A percentile compares a stretch with the other conserved stretches of the same genome.
phyloP scores from a whole-genome alignment of 179 eudicot genomes.

The Heliamphora pulchella region DNA sequence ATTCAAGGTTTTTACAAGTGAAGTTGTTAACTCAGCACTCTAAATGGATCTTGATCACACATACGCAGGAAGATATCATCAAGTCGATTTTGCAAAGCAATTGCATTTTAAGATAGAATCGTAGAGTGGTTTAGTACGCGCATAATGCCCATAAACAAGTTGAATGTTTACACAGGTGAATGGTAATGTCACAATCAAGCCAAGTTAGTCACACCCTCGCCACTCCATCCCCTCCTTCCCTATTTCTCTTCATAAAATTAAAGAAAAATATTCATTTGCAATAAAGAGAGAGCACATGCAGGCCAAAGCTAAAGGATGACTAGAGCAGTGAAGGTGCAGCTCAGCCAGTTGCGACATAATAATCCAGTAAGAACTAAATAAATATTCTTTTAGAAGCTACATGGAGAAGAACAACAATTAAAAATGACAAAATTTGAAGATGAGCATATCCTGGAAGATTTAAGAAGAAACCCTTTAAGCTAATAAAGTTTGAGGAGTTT shows the following conservation, averaged over 20 bases:
- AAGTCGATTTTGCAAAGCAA: background rate
- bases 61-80: background rate
- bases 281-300: background rate
- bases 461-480: background rate
- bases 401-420: background rate
- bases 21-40: background rate
- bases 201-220: background rate
- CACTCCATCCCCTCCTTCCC: background rate
- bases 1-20: too few species aligned
- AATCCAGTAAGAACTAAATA: background rate
- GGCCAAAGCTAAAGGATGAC: too few species aligned
- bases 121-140: background rate
- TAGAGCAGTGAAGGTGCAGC: background rate
- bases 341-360: background rate
- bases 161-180: background rate
- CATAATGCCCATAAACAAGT: background rate
- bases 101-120: background rate
- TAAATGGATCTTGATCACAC: background rate
- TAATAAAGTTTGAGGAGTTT: background rate
- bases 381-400: background rate
- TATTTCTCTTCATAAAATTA: background rate
- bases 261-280: background rate
- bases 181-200: background rate
- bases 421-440: background rate
- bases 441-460: background rate